Base-by-base conservation (phyloP, 306 rosid species). In the Carpinus fangiana region DNA sequence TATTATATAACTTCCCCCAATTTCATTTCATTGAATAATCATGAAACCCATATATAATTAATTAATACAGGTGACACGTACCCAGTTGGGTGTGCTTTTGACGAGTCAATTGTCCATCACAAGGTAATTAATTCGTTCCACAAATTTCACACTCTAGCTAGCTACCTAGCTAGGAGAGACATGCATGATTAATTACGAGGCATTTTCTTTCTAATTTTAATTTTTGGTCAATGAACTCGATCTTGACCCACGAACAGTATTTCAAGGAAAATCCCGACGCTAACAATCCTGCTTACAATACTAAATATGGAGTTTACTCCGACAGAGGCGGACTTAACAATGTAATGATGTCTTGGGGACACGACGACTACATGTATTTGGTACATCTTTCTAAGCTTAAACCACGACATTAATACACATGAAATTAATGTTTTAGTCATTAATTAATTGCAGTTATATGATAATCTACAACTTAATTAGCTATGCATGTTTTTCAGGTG, bases 341-440 rank as follows among this genome's bases (percentile, higher is more conserved):
- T 38, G 93, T 91, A 12, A 38, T 91, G 89, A 91, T 91, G 97
- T 93, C 98, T 17, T 93, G 95, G 97, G 98, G 98, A 59, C 97
- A 93, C 20, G 98, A 90, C 76, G 98, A 93, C 73, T 93, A 93
- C 78, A 91, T 93, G 98, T 91, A 91, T 66, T 77, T 93, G 80
- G 98, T 91, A 89, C 62, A 73, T 23, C 68, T 62, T 47, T 55
- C 17, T 4, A 77, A 76, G n/a, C 12, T 70, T 21, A 60, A 50
- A 2, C 45, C 45, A 41, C 45, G 34, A 31, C 34, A 31, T 31
- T 31, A 41, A 41, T 41, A 41, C 4, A 38, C 43, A 38, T 4
- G 3, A 38, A 38, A 38, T 38, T 38, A 38, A 38, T 38, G 43
- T 38, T 38, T 38, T 38, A 38, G 43, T 23, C 16, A 43, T 78